Evolutionary conservation across 768 basidiomycete species (phyloP).

Genomic region (Boletus vermiculosoides): DNA sequence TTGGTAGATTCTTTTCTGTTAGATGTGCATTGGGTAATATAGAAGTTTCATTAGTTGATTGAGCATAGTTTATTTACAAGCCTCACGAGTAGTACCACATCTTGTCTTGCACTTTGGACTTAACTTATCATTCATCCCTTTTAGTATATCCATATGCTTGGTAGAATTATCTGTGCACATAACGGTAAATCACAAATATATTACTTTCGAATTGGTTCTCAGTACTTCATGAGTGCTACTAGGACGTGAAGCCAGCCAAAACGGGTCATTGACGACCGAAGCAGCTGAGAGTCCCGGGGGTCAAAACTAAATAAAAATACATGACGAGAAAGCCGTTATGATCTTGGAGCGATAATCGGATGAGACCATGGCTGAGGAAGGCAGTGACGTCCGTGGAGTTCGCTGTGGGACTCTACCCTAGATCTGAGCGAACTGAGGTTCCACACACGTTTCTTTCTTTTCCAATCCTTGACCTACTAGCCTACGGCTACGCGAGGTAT

Average conservation of each 20-base stretch:
- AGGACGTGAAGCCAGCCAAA: too few relatives aligned
- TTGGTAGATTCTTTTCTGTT: slow-evolving; percentile 55
- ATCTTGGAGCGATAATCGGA: slow-evolving; percentile 22
- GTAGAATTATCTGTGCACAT: slow-evolving; percentile 6
- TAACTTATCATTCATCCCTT: slow-evolving; percentile 20
- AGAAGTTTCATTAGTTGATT: slow-evolving; percentile 4
- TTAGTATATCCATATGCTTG: background rate
- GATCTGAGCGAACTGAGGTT: background rate
- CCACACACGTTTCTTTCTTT: background rate
- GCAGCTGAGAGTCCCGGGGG: too few relatives aligned
- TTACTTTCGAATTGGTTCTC: too few relatives aligned
- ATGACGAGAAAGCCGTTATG: background rate
- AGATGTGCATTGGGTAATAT: background rate
- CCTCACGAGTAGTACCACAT: background rate
- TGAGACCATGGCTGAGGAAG: background rate
- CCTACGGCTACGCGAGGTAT: background rate
- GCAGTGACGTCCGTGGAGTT: background rate
- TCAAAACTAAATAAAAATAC: too few relatives aligned
- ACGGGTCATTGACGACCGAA: too few relatives aligned
- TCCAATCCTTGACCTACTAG: background rate
- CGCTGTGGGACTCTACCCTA: background rate
- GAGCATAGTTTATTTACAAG: slow-evolving; percentile 1
- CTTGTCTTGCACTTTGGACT: background rate
- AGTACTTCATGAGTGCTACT: too few relatives aligned
- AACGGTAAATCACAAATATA: background rate